Evolutionary conservation across 768 basidiomycete species (phyloP), one percentile per base, ranked within the genome.

Genomic region (Boletus pseudo-olivaceus): DNA sequence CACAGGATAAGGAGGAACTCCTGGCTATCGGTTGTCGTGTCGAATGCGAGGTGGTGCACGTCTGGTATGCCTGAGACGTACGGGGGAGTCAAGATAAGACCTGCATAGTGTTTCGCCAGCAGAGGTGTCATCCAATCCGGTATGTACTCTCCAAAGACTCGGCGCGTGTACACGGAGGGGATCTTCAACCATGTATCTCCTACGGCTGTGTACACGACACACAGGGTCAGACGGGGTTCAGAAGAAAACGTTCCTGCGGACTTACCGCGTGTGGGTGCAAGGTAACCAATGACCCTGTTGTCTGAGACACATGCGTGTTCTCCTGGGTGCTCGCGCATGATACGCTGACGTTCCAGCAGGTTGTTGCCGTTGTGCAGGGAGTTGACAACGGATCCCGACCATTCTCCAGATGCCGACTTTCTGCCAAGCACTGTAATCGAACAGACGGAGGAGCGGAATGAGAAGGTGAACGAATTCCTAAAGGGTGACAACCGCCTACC

Each of bases 31-130:
- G 49, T 44, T 7, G 65, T 17, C 20, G 45, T 23, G 32, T 63
- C 59, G 20, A 78, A 60, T 15, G 58, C 67, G 17, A 64, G 58
- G 60, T 78, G 75, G 29, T 72, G 62, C 23, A 76, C 72, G 49
- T 78, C 78, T 19, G 77, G 74, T 17, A 65, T 44, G 57, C 59
- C 63, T 29, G 76, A 79, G 10, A 79, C 67, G 61, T 79, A 79
- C 15, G 78, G 78, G 19, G 79, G 78, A 2, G 76, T 78, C 57
- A 67, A 61, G 41, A 76, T 68, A 43, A 77, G 78, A 34, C 49
- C 38, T 1, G 67, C 65, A 29, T 72, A 72, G 19, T 60, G 59
- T 46, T 34, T 56, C 37, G 60, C 53, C 42, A 56, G 50, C 15
- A 30, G 41, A 5, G 60, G 56, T 4, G 61, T 27, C 19, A 67